Base-by-base conservation (phyloP, 371 early-diverging fungal species). In the Lichtheimia hyalospora region DNA sequence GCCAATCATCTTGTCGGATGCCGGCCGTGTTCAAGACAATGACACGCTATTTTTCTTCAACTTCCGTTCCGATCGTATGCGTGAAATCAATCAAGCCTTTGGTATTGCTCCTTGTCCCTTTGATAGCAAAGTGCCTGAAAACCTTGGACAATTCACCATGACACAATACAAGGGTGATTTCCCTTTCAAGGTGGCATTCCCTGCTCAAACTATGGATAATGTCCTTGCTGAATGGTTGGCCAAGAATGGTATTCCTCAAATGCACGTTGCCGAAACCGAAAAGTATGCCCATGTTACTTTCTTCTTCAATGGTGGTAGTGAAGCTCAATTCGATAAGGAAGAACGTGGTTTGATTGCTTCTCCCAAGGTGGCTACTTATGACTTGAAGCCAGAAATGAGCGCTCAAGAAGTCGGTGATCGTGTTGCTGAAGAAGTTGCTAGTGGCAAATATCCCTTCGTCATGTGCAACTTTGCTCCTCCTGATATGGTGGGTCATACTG, bases 211-310 rank as follows among this genome's bases (percentile, higher is more conserved):
- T 58, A 96, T 99, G 96, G 89, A 89, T 69, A 96, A 99, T 63
- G 97, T 97, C 51, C 81, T 99, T 55, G 96, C 94, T 49, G 99
- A 99, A 74, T 95, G 96, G 93, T 82, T 99, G 51, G 87, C 89
- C 66, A 89, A 89, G 78, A 80, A 90, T 61, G 76, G 82, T 18
- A 75, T 96, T 40, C 83, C 89, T 20, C 99, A 99, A 81, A 86
- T 89, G 75, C 98, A 98, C 76, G 86, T 99, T 63, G 98, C 94
- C 34, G 99, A 99, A 81, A 99, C 99, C 10, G 99, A 99, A 74
- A 99, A 99, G 84, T 98, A 97, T 75, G 99, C 99, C 20, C 99
- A 99, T 79, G 99, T 99, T 41, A 99, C 99, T 53, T 99, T 99
- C 90, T 99, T 99, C 92, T 99, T 99, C 85, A 99, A 99, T 82